These are phyloP conservation scores for Gnetum montanum DNA, from an alignment of 75 land plant genomes.

Conservation along the genomic window DNA sequence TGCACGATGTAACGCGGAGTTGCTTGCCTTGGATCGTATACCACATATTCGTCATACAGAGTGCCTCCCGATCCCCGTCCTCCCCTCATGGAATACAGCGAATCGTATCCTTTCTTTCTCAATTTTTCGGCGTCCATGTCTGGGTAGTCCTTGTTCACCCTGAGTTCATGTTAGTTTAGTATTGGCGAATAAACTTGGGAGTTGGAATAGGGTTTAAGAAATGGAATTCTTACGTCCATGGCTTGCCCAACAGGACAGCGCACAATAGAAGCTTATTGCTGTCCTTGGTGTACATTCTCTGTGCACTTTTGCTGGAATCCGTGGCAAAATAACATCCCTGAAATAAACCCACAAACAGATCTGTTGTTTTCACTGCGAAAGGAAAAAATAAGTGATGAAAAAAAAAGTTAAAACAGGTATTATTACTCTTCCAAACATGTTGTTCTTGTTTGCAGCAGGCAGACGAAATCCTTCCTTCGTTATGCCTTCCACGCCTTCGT, in stretches of 20 bases:
- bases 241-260: conserved; percentile 16
- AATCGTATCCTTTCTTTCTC: conserved; percentile 10
- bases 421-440: conserved; percentile 6
- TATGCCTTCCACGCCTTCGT: conserved; percentile 1
- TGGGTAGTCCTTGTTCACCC: conserved; percentile 5
- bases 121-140: conserved; percentile 7
- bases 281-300: background rate
- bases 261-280: conserved; percentile 14
- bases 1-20: conserved; percentile 17
- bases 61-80: conserved; percentile 4
- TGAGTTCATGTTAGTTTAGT: no score
- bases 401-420: no score
- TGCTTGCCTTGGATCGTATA: conserved; percentile 11
- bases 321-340: conserved; percentile 21
- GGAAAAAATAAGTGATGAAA: no score
- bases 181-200: no score
- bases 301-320: conserved; percentile 17
- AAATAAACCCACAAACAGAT: background rate
- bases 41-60: conserved; percentile 9
- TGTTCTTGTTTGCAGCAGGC: background rate
- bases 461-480: background rate
- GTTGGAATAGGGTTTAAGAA: no score
- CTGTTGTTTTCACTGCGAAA: no score
- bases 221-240: conserved; percentile 11
- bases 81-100: conserved; percentile 11